Base-by-base conservation (phyloP, 768 basidiomycete genomes). In the Suillus decipiens region DNA sequence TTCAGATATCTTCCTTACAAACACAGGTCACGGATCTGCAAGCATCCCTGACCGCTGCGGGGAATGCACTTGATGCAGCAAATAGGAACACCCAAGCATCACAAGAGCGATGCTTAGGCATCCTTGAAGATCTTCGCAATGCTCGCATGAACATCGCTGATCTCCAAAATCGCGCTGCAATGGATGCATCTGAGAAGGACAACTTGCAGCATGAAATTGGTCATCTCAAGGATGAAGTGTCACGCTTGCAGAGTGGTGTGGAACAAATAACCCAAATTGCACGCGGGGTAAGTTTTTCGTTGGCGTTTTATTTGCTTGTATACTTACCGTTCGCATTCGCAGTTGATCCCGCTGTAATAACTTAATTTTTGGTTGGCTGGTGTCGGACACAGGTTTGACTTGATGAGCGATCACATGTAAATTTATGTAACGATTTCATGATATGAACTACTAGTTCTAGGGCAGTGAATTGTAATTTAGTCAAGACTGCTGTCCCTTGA, bases 161-260 rank as follows among this genome's bases (percentile, higher is more conserved):
- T 12, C 55, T 61, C 2, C 8, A 60, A 15, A 5, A 12, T 28
- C 59, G 59, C 7, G 53, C 36, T 6, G 15, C 10, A 14, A 12
- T 2, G 3, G 47, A 34, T 15, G 24, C 24, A 17, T 19, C 10
- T 5, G 59, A 60, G 24, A 60, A 57, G n/a, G 19, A 12, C 8
- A 33, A 4, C 11, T 60, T 60, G 31, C 22, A 10, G 7, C 59
- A 59, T 33, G 54, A 60, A 34, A 24, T 53, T 15, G 24, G 15
- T 11, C 24, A 58, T 4, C 53, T 60, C 10, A 57, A 58, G 9
- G 36, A 28, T 12, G 36, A 57, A 11, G 43, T 60, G n/a, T 34
- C 54, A 34, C 43, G 53, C 22, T 17, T 60, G 28, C 43, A 60
- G 33, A 28, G 19, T 17, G 59, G 47, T 22, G 31, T 60, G 15